A percentile compares a stretch with the other conserved stretches of the same genome.
These are phyloP conservation scores for Petrea volubilis DNA, from an alignment of 257 asterid species.

Conservation along the genomic window DNA sequence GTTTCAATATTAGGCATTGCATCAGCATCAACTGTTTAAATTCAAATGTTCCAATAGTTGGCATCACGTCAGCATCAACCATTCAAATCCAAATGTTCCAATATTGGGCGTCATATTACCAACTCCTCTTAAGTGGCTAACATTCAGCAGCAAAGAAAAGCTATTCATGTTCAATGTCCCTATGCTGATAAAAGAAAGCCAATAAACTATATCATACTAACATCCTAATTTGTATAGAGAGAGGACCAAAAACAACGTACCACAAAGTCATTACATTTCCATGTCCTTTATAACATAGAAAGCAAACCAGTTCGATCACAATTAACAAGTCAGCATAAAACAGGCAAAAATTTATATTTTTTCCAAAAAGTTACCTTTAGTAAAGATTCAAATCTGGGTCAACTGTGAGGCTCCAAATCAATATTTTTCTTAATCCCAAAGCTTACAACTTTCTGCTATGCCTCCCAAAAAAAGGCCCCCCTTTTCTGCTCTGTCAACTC, in stretches of 20 bases:
- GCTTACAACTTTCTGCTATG: constrained; percentile 19
- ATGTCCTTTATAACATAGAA: constrained; percentile 8
- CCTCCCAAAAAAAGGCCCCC: constrained; percentile 3
- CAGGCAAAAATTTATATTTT: constrained; percentile 17
- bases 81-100: neutral
- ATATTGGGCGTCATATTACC: neutral
- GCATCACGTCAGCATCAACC: neutral
- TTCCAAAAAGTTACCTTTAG: constrained; percentile 31
- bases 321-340: constrained; percentile 8
- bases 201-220: neutral
- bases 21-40: neutral
- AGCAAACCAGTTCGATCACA: constrained; percentile 21
- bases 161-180: neutral
- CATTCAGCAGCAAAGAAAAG: neutral
- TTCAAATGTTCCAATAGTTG: neutral
- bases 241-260: neutral
- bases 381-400: constrained; percentile 40
- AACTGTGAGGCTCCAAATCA: constrained; percentile 28
- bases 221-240: neutral
- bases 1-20: neutral
- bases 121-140: neutral
- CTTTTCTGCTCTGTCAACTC: constrained; percentile 7
- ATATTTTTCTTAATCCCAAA: constrained; percentile 28
- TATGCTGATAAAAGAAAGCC: neutral
- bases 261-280: constrained; percentile 16